Percentiles rank a stretch among this genome's conserved stretches.
These are phyloP conservation scores for Aspergillus sp. DNA, from an alignment of 2,329 filamentous ascomycete species.

Conservation along the genomic window DNA sequence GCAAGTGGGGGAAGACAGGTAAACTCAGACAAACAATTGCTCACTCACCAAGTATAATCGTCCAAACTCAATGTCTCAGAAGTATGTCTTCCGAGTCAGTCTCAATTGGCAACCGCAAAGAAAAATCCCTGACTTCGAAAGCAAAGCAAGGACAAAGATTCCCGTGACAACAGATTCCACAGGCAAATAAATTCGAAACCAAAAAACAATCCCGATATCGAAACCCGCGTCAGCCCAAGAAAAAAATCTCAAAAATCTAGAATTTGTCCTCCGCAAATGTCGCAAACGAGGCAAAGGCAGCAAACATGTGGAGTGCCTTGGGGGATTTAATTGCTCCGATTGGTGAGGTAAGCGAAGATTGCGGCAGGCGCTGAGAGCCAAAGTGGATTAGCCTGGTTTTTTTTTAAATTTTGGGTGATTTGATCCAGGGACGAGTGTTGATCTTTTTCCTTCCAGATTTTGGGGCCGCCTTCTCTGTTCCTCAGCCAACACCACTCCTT, in stretches of 20 bases:
- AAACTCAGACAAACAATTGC: not conserved
- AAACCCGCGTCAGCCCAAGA: not conserved
- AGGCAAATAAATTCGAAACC: not conserved
- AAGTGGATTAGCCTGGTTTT: not conserved
- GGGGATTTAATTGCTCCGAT: constrained; percentile 6
- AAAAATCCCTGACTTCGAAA: not conserved
- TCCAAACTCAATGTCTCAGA: not conserved
- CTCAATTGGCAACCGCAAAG: constrained; percentile 1
- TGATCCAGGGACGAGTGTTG: not conserved
- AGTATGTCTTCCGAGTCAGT: not conserved
- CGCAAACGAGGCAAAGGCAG: constrained; percentile 19
- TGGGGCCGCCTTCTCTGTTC: constrained; percentile 10
- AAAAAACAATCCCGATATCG: not conserved
- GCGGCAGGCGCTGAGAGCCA: constrained; percentile 36
- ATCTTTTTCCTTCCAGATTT: constrained; percentile 7
- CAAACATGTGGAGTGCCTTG: constrained; percentile 17
- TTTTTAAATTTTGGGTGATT: not conserved
- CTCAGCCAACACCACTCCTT: not conserved
- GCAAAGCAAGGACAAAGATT: not conserved
- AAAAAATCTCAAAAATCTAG: constrained; percentile 20
- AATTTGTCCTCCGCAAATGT: constrained; percentile 21
- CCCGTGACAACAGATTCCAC: constrained; percentile 2
- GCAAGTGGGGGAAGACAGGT: not conserved
- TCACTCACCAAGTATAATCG: not conserved
- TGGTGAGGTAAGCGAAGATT: constrained; percentile 25